A percentile compares a stretch with the other conserved stretches of the same genome.
These are phyloP conservation scores for Solanum hybrid DNA, from an alignment of 305 asterid genomes.

Conservation along the genomic window DNA sequence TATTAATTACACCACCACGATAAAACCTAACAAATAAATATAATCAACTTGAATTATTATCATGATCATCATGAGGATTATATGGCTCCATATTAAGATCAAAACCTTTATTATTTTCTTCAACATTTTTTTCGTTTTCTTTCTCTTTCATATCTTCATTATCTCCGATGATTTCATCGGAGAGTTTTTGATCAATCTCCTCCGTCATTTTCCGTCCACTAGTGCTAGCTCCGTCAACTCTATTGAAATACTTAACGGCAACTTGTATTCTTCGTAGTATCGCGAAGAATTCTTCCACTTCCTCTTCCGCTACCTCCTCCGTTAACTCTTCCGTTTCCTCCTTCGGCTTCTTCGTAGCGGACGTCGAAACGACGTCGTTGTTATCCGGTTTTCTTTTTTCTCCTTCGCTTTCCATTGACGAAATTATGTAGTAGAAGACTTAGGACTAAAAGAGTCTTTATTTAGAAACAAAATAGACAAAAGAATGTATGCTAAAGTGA, in stretches of 20 bases:
- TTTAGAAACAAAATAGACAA: neutral
- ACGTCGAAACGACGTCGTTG: constrained; percentile 5
- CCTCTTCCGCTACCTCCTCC: constrained; percentile 26
- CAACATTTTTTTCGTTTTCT: neutral
- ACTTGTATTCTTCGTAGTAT: constrained; percentile 36
- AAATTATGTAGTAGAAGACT: neutral
- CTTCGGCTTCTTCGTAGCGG: constrained; percentile 7
- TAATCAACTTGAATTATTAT: neutral
- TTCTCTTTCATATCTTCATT: neutral
- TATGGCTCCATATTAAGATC: neutral
- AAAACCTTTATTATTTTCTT: neutral
- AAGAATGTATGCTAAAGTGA: neutral
- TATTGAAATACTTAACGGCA: constrained; percentile 40
- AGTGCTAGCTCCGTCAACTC: constrained; percentile 15
- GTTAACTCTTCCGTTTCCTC: neutral
- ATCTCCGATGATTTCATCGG: neutral
- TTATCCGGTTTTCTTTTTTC: neutral
- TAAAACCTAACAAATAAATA: neutral
- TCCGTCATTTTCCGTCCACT: neutral
- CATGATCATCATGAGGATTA: neutral
- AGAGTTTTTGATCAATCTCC: neutral
- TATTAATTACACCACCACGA: neutral
- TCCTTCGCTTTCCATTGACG: neutral
- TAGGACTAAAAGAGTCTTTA: neutral
- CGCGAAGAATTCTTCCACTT: constrained; percentile 56